A percentile compares a stretch with the other conserved stretches of the same genome.
phyloP scores from a whole-genome alignment of 148 eudicot genomes.

The Chenopodium formosanum region DNA sequence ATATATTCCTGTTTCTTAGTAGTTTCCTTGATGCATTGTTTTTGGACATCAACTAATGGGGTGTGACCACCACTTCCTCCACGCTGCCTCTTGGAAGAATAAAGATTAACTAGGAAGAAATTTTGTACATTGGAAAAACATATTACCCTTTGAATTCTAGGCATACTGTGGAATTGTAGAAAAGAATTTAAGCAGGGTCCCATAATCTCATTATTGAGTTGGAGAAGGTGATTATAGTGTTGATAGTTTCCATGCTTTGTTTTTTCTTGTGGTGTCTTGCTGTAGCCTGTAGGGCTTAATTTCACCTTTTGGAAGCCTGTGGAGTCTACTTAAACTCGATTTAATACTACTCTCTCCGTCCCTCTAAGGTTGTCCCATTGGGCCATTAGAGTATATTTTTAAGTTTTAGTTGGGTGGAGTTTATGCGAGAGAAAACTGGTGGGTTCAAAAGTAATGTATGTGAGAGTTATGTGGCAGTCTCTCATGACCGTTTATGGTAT shows the following conservation, averaged over 20 bases:
- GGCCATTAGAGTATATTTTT: too few species aligned
- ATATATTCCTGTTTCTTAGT: not conserved
- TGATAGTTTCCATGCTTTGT: not conserved
- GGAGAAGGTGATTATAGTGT: not conserved
- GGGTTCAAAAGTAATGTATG: too few species aligned
- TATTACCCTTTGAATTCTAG: not conserved
- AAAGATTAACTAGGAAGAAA: too few species aligned
- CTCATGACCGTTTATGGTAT: too few species aligned
- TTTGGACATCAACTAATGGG: slow-evolving; percentile 1
- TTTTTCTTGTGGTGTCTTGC: not conserved
- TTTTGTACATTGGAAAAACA: not conserved
- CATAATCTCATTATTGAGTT: not conserved
- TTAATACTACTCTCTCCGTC: not conserved
- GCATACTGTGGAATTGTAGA: not conserved
- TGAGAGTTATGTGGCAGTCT: too few species aligned
- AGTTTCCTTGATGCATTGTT: slow-evolving; percentile 5
- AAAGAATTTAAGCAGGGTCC: not conserved
- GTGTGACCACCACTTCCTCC: not conserved
- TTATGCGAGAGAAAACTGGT: too few species aligned
- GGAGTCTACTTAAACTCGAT: not conserved
- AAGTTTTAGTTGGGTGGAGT: too few species aligned
- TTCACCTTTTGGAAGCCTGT: not conserved
- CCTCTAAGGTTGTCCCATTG: too few species aligned
- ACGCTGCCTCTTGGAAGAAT: not conserved
- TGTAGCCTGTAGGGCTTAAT: not conserved